These are phyloP conservation scores for Fusarium subglutinans DNA, from an alignment of 2,329 filamentous ascomycete species.

Conservation along the genomic window DNA sequence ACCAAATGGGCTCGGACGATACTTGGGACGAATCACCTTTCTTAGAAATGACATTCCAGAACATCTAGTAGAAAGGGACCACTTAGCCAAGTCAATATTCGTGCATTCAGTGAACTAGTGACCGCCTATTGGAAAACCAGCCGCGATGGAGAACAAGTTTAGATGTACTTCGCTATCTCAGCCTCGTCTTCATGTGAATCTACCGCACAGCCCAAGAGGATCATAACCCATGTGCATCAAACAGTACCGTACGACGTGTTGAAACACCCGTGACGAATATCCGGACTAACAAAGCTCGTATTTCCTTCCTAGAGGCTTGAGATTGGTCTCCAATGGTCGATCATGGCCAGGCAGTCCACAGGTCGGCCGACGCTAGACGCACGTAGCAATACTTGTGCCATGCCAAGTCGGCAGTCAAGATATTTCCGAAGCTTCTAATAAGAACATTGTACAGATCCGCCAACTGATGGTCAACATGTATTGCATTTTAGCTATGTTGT, in stretches of 20 bases:
- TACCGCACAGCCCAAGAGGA: background rate
- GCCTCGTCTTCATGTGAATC: background rate
- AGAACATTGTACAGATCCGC: background rate
- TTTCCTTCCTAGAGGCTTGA: background rate
- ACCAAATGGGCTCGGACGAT: too few species aligned
- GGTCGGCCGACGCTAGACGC: background rate
- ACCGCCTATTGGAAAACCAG: accelerated
- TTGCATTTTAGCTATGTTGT: too few species aligned
- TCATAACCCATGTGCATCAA: background rate
- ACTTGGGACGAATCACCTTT: too few species aligned
- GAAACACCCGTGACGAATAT: background rate
- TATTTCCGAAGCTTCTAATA: background rate
- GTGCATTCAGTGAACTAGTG: too few species aligned
- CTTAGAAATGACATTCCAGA: accelerated
- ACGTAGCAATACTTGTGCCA: background rate
- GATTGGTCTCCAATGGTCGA: background rate
- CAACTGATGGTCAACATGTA: accelerated
- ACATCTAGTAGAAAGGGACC: accelerated
- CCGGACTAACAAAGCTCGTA: background rate
- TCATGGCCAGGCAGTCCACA: background rate
- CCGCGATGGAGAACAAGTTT: accelerated
- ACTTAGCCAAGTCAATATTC: accelerated
- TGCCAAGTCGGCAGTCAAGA: background rate
- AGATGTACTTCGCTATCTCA: background rate
- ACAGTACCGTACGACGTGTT: background rate